Percentiles rank a stretch among this genome's conserved stretches.
phyloP scores from a whole-genome alignment of 176 grass and related monocot genomes.

The Avena insularis region DNA sequence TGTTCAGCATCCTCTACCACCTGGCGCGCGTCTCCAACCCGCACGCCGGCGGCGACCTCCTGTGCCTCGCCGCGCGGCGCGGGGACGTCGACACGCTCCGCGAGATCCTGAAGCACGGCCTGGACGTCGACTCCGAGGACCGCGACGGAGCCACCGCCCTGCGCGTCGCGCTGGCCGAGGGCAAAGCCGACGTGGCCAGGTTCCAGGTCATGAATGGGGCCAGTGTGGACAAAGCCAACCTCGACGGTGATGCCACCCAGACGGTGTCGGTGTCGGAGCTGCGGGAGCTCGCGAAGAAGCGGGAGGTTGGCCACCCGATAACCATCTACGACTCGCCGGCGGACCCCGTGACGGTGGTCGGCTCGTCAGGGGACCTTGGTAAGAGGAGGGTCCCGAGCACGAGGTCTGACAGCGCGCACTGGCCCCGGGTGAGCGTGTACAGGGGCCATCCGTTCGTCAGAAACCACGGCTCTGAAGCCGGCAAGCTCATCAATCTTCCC shows the following conservation, averaged over 20 bases:
- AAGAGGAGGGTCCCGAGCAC: constrained; percentile 12
- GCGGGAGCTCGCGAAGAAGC: constrained; percentile 49
- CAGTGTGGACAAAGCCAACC: constrained; percentile 56
- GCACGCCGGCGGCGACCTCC: constrained; percentile 64
- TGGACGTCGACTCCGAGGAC: constrained; percentile 67
- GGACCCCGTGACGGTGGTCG: not conserved
- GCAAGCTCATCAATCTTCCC: constrained; percentile 78
- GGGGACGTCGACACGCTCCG: constrained; percentile 67
- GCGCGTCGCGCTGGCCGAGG: constrained; percentile 60
- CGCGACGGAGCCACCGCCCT: constrained; percentile 71
- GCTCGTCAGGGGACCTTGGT: not conserved
- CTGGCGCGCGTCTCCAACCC: constrained; percentile 57
- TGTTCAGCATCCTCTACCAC: constrained; percentile 87
- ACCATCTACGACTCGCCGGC: constrained; percentile 45
- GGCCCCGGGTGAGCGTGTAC: constrained; percentile 73
- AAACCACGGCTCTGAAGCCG: constrained; percentile 59
- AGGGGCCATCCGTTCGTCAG: constrained; percentile 75
- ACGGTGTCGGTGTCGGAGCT: constrained; percentile 43
- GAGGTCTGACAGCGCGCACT: constrained; percentile 24
- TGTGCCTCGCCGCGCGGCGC: constrained; percentile 67
- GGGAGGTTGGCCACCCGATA: constrained; percentile 62
- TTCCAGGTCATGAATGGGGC: constrained; percentile 75
- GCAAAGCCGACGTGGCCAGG: constrained; percentile 54
- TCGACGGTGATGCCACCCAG: not conserved
- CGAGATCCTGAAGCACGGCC: constrained; percentile 78